phyloP scores from a whole-genome alignment of 148 eudicot genomes.

The Tetragonia tetragonoides region DNA sequence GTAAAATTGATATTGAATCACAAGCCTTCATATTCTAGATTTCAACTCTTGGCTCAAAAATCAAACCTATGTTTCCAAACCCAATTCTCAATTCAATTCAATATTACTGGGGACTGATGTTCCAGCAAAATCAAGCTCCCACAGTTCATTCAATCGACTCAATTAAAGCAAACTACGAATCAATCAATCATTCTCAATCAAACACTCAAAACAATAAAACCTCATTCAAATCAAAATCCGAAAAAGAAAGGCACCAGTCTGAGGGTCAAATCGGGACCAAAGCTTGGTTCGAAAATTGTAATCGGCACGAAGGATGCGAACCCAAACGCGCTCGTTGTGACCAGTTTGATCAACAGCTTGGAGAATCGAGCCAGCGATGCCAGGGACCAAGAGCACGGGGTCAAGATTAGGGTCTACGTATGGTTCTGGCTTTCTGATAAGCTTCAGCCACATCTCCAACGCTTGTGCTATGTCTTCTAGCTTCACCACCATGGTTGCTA shows the following conservation, averaged over 20 bases:
- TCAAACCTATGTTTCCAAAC: no score
- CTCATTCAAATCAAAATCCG: not conserved
- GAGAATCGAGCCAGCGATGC: conserved; percentile 91
- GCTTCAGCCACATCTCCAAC: conserved; percentile 65
- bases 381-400: conserved; percentile 89
- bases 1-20: no score
- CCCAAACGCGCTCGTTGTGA: conserved; percentile 78
- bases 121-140: no score
- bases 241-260: conserved; percentile 45
- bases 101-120: no score
- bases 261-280: conserved; percentile 86
- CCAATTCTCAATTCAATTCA: no score
- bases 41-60: no score
- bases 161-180: not conserved
- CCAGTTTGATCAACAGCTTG: conserved; percentile 68
- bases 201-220: not conserved
- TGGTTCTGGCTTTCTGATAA: conserved; percentile 42
- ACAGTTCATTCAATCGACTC: no score
- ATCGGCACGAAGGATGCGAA: conserved; percentile 81
- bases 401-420: conserved; percentile 75
- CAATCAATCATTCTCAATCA: not conserved
- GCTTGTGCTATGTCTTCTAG: conserved; percentile 51
- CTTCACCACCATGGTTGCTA: conserved; percentile 46
- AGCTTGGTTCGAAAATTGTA: conserved; percentile 67
- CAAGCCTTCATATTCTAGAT: no score